Evolutionary conservation across 768 basidiomycete species (phyloP).

Genomic region (Tulasnella sp.): DNA sequence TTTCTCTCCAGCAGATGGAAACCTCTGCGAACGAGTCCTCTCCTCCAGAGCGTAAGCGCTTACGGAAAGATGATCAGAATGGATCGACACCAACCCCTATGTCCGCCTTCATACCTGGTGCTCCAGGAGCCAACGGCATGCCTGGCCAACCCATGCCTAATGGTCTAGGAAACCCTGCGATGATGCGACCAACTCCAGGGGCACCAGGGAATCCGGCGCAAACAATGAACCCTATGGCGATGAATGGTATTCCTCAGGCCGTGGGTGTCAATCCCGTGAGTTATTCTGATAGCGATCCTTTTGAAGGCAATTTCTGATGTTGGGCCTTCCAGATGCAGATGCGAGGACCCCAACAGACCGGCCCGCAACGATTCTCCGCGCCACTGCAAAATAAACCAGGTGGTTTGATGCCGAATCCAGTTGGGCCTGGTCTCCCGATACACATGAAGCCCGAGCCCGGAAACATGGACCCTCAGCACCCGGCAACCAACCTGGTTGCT

Average conservation of each 20-base stretch:
- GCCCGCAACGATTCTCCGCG: background rate
- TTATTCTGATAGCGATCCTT: background rate
- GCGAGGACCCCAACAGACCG: background rate
- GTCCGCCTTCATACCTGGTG: background rate
- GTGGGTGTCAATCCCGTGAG: background rate
- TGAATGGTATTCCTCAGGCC: background rate
- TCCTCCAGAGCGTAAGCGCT: slow-evolving; percentile 1
- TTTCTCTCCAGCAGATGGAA: background rate
- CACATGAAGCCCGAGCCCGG: background rate
- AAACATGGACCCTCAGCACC: background rate
- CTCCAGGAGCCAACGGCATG: background rate
- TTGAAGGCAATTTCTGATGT: background rate
- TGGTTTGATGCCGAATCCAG: background rate
- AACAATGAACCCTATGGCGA: background rate
- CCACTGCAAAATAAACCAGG: background rate
- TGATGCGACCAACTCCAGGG: background rate
- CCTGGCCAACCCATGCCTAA: background rate
- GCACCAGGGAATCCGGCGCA: background rate
- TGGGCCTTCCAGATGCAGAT: background rate
- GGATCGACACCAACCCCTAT: background rate
- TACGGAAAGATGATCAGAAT: background rate
- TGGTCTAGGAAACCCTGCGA: background rate
- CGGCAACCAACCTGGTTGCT: background rate
- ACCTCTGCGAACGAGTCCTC: slow-evolving; percentile 1
- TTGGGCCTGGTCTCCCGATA: background rate